phyloP scores from a whole-genome alignment of 495 filamentous ascomycete genomes.

The Pseudoneurospora amorphoporcata region DNA sequence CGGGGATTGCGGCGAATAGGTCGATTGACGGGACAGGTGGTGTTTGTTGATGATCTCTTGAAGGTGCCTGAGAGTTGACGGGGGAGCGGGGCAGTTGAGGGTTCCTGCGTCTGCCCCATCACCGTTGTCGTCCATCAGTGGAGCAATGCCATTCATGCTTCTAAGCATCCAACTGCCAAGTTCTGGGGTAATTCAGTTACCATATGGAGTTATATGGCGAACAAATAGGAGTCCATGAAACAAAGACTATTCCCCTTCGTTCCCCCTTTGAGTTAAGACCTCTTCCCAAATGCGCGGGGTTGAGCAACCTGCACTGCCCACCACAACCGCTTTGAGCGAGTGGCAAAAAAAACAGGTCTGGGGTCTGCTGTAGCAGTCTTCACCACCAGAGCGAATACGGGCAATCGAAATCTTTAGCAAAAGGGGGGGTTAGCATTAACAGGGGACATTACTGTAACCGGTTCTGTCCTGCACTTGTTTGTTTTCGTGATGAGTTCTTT shows the following conservation, averaged over 20 bases:
- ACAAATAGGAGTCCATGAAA: not conserved
- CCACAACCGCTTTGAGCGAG: not conserved
- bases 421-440: no score
- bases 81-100: no score
- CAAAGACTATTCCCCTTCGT: not conserved
- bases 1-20: conserved; percentile 47
- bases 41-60: conserved; percentile 35
- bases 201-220: not conserved
- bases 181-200: not conserved
- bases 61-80: conserved; percentile 13
- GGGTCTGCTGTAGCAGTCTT: no score
- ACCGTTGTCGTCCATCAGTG: not conserved
- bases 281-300: not conserved
- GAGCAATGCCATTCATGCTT: not conserved
- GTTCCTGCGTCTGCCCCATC: not conserved
- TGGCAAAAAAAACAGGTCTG: not conserved
- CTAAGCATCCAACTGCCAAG: not conserved
- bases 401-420: no score
- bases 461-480: not conserved
- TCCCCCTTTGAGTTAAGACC: not conserved
- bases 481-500: not conserved
- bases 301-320: not conserved
- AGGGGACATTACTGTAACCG: no score
- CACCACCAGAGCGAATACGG: no score
- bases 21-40: conserved; percentile 45